Evolutionary conservation across 2,329 filamentous ascomycete genomes (phyloP).

Genomic region (Trichoderma guizhouense): DNA sequence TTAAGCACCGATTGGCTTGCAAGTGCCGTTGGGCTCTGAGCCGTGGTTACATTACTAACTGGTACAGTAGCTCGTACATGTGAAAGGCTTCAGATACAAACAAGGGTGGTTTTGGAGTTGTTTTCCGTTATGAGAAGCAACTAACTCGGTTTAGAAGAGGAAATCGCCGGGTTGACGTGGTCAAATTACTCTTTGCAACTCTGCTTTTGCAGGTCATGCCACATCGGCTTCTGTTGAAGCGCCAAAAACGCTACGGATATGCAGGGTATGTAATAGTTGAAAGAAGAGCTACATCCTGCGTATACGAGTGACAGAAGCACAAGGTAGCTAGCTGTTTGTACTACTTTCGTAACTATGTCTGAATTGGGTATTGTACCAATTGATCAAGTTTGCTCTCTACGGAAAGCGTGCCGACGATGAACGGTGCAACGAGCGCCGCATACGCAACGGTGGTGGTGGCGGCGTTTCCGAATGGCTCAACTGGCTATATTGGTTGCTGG

Average conservation of each 20-base stretch:
- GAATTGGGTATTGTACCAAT: background rate
- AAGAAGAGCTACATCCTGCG: background rate
- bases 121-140: background rate
- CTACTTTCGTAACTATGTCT: background rate
- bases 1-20: background rate
- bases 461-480: background rate
- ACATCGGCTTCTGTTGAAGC: background rate
- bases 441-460: background rate
- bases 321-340: background rate
- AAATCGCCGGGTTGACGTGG: background rate
- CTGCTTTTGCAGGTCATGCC: background rate
- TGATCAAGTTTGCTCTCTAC: background rate
- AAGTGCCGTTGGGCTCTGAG: background rate
- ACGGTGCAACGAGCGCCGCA: background rate
- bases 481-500: background rate
- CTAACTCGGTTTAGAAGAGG: background rate
- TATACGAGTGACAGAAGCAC: background rate
- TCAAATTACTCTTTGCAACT: background rate
- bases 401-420: background rate
- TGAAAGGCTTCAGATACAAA: background rate
- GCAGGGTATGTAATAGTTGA: background rate
- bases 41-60: background rate
- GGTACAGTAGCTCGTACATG: background rate
- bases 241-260: background rate
- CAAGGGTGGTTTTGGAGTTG: background rate